Conservation (phyloP, 2,329 filamentous ascomycete species). For the Colletotrichum orchidophilum region DNA sequence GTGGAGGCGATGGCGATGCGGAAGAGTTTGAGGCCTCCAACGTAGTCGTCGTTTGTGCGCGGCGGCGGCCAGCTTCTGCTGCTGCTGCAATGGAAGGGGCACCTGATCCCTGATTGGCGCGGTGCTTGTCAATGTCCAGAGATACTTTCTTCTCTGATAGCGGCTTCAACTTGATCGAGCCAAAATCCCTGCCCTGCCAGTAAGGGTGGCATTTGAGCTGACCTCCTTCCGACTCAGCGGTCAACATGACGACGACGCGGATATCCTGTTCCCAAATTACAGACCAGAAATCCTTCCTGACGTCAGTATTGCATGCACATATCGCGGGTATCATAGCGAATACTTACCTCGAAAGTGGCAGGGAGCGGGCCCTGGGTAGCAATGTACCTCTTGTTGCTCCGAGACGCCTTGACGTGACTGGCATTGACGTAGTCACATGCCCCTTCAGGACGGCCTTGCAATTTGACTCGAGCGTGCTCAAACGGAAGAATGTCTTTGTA, state of each 20-base stretch:
- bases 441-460: constrained; percentile 73
- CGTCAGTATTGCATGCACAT: neutral
- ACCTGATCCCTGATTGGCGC: constrained; percentile 38
- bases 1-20: constrained; percentile 37
- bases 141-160: constrained; percentile 86
- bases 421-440: constrained; percentile 96
- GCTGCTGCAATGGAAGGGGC: constrained; percentile 27
- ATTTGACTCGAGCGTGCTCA: constrained; percentile 87
- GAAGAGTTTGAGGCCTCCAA: constrained; percentile 39
- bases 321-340: neutral
- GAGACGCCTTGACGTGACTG: constrained; percentile 81
- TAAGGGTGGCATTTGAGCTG: constrained; percentile 96
- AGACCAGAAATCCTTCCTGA: constrained; percentile 89
- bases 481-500: constrained; percentile 99
- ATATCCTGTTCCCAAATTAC: constrained; percentile 97
- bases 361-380: constrained; percentile 94
- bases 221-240: constrained; percentile 91
- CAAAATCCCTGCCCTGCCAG: constrained; percentile 85
- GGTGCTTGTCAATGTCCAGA: constrained; percentile 72
- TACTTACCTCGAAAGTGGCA: constrained; percentile 84
- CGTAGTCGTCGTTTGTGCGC: constrained; percentile 44
- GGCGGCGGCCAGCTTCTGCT: constrained; percentile 37
- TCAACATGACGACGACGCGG: constrained; percentile 95
- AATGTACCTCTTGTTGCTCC: constrained; percentile 93
- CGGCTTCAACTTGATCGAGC: constrained; percentile 76